Conservation (phyloP, 176 grass and related monocot species). For the Aechmea fasciata region DNA sequence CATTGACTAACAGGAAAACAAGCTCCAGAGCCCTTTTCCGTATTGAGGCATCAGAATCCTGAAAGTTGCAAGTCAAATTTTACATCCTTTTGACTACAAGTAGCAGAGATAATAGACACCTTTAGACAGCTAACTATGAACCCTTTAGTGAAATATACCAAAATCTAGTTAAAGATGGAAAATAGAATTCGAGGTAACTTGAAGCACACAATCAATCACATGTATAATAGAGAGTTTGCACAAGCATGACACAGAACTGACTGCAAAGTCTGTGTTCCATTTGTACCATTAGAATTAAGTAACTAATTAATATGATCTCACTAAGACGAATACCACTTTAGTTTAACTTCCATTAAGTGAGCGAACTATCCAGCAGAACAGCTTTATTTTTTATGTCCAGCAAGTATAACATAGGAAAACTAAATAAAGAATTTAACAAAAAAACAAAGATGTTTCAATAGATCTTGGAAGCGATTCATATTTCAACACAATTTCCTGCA, state of each 20-base stretch:
- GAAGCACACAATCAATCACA: background rate
- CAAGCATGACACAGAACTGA: background rate
- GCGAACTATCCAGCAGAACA: background rate
- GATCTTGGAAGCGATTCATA: too few relatives aligned
- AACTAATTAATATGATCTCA: background rate
- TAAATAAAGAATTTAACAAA: background rate
- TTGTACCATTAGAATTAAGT: background rate
- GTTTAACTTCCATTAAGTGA: background rate
- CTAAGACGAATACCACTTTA: background rate
- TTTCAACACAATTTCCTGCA: too few relatives aligned
- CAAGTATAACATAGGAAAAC: background rate
- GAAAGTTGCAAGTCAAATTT: conserved; percentile 24
- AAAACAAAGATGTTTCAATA: background rate
- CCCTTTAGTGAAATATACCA: background rate
- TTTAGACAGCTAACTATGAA: background rate
- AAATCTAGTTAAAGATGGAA: conserved; percentile 1
- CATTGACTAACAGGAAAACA: conserved; percentile 83
- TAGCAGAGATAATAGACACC: background rate
- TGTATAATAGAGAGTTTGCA: background rate
- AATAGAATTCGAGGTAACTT: background rate
- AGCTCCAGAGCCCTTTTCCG: conserved; percentile 97
- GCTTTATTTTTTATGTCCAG: background rate
- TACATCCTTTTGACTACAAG: background rate
- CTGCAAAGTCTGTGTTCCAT: background rate
- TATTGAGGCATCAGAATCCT: conserved; percentile 99